A percentile compares a stretch with the other conserved stretches of the same genome.
Conservation (phyloP, 2,329 filamentous ascomycete genomes). For the Trichoderma simmonsii region DNA sequence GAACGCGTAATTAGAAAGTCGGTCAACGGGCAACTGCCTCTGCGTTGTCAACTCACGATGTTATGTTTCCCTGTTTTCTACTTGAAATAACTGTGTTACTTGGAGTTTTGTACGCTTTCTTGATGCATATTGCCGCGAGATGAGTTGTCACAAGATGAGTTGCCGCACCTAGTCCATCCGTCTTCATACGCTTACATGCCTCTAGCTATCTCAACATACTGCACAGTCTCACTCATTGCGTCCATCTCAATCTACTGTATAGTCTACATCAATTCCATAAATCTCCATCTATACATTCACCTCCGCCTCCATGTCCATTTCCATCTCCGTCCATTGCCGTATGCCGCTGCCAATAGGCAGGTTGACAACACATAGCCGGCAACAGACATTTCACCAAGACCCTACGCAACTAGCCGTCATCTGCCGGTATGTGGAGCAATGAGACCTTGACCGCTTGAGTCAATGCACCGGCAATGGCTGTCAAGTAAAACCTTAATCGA, state of each 20-base stretch:
- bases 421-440: neutral
- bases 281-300: neutral
- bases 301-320: neutral
- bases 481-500: neutral
- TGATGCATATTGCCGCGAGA: neutral
- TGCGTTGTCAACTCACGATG: neutral
- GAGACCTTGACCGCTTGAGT: neutral
- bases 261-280: neutral
- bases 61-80: neutral
- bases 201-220: neutral
- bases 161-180: neutral
- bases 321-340: neutral
- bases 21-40: neutral
- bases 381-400: neutral
- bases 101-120: neutral
- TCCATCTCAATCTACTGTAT: neutral
- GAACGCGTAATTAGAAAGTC: neutral
- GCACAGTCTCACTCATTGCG: neutral
- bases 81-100: neutral
- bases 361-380: neutral
- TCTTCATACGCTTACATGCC: neutral
- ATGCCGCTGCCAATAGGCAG: neutral
- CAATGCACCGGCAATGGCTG: neutral
- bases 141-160: neutral
- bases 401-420: neutral